A percentile compares a stretch with the other conserved stretches of the same genome.
phyloP scores from a whole-genome alignment of 495 filamentous ascomycete species.

The Neurospora africana region DNA sequence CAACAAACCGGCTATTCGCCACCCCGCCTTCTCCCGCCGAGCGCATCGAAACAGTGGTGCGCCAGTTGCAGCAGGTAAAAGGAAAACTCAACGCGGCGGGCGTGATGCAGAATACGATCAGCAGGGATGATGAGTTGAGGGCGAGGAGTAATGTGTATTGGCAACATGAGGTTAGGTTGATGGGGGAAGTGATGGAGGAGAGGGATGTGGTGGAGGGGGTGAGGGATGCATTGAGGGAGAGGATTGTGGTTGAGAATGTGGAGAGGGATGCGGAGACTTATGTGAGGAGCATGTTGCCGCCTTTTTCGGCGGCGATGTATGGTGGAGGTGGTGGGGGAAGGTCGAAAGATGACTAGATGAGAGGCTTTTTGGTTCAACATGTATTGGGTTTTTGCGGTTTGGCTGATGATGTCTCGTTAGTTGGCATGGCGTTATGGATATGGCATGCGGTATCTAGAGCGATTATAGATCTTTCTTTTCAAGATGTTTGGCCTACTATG shows the following conservation, averaged over 20 bases:
- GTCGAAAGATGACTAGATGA: not conserved
- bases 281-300: constrained; percentile 34
- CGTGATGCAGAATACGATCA: constrained; percentile 46
- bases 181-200: constrained; percentile 50
- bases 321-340: not conserved
- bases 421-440: not conserved
- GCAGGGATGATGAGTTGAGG: constrained; percentile 41
- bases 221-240: constrained; percentile 41
- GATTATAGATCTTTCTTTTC: not conserved
- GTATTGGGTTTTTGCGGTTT: not conserved
- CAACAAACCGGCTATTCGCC: constrained; percentile 57
- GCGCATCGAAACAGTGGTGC: constrained; percentile 33
- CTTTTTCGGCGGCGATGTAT: constrained; percentile 5
- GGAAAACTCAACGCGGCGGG: constrained; percentile 39
- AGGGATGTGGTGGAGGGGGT: constrained; percentile 47
- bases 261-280: constrained; percentile 45
- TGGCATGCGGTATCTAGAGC: not conserved
- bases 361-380: not conserved
- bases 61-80: constrained; percentile 28
- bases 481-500: not conserved
- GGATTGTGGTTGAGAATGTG: constrained; percentile 39
- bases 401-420: not conserved
- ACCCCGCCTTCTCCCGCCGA: constrained; percentile 35
- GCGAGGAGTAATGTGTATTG: constrained; percentile 38
- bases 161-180: constrained; percentile 41